Evolutionary conservation across 495 filamentous ascomycete genomes (phyloP), one percentile per base, ranked within the genome.

Genomic region (Pseudevernia furfuracea): DNA sequence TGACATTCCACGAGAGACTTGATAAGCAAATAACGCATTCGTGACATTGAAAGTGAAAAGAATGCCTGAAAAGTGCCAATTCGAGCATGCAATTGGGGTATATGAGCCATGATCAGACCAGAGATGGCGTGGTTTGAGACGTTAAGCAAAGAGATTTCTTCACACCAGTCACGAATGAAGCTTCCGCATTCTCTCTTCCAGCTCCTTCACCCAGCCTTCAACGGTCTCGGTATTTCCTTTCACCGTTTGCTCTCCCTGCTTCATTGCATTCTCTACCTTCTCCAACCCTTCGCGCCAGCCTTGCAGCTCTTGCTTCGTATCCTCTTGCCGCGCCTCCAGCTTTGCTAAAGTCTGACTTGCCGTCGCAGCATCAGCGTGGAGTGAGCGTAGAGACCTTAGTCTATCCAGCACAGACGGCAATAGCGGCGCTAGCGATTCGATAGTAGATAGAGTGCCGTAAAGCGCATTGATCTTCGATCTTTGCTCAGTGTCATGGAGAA

Each of bases 391-490:
- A 12, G 89, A 93, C 46, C 91, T 81, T 46, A 99, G 77, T 23
- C 95, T 83, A 71, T 97, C 90, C 5, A 99, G 80, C 30, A 97
- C 79, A 7, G 89, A 84, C 11, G 95, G 95, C 17, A 99, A 79
- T 30, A 96, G 76, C 10, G 95, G 94, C 6, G 89, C 82, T 19
- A 97, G 78, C 61, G 82, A 89, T 74, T 97, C 91, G 66, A 99
- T 95, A 15, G 90, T 93, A 9, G 90, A 86, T 8, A 99, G 81
- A 21, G 90, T 90, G 3, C 87, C 87, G 74, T 96, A 97, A 4
- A 99, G 83, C 4, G 92, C 92, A 69, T 96, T 93, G 72, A 97
- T 88, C 73, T 96, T 96, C 48, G 90, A 82, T 23, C 82, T 81
- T 67, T 90, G 84, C 70, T 95, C 90, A 21, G 58, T 38, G 36